Percentiles rank a stretch among this genome's conserved stretches.
phyloP scores from a whole-genome alignment of 495 filamentous ascomycete genomes.

The Podospora australis region DNA sequence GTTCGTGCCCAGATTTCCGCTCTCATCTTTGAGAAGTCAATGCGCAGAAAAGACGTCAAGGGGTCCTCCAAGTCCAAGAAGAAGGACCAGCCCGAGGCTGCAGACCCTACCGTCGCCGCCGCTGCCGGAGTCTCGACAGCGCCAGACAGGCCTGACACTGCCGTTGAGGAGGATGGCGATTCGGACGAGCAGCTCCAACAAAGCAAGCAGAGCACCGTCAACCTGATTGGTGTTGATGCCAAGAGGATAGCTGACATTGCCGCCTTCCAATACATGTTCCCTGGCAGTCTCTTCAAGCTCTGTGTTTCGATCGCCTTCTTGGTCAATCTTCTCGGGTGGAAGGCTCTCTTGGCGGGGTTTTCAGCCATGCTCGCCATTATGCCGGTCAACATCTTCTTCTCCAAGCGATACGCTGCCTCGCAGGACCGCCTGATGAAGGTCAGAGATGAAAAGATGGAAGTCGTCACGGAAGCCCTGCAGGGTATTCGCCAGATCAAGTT shows the following conservation, averaged over 20 bases:
- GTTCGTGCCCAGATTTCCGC: constrained; percentile 65
- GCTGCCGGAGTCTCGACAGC: constrained; percentile 11
- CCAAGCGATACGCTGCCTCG: constrained; percentile 57
- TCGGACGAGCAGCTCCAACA: constrained; percentile 43
- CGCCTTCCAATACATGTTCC: constrained; percentile 59
- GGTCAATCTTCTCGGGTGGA: constrained; percentile 65
- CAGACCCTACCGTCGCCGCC: constrained; percentile 21
- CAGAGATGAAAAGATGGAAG: constrained; percentile 68
- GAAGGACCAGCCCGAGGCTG: constrained; percentile 22
- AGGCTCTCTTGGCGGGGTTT: constrained; percentile 61
- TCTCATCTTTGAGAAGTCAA: constrained; percentile 69
- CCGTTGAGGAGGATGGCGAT: constrained; percentile 38
- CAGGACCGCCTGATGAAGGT: constrained; percentile 74
- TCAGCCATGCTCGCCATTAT: constrained; percentile 54
- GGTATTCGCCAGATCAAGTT: constrained; percentile 89
- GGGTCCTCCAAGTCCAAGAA: constrained; percentile 25
- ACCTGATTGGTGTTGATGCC: constrained; percentile 72
- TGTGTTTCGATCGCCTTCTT: constrained; percentile 61
- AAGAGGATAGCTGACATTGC: constrained; percentile 67
- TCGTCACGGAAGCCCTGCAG: constrained; percentile 73
- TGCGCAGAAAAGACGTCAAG: constrained; percentile 73
- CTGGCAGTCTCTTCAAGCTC: constrained; percentile 53
- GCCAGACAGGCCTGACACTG: constrained; percentile 12
- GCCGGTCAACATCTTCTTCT: constrained; percentile 63
- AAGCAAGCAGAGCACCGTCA: constrained; percentile 72